Conservation (phyloP, 2,329 filamentous ascomycete species). For the Penicillium hordei region DNA sequence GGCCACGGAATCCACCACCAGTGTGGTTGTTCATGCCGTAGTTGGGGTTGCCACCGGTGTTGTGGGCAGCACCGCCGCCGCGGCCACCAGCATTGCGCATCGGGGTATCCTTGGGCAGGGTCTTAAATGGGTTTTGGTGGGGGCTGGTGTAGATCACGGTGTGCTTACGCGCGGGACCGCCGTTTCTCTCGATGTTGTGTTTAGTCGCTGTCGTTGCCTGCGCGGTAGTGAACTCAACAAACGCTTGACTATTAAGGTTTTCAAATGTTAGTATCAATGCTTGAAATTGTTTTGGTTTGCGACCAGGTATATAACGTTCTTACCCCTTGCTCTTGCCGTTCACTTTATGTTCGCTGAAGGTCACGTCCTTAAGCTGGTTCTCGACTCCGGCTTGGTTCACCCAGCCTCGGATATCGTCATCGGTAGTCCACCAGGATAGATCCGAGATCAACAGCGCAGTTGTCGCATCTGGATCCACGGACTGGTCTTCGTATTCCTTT, state of each 20-base stretch:
- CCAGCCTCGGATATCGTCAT: conserved; percentile 92
- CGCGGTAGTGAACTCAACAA: conserved; percentile 77
- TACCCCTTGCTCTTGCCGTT: conserved; percentile 99
- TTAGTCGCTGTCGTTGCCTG: conserved; percentile 86
- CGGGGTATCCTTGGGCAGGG: conserved; percentile 83
- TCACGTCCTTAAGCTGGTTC: conserved; percentile 83
- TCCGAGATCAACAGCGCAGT: conserved; percentile 83
- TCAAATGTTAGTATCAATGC: not conserved
- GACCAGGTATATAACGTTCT: conserved; percentile 26
- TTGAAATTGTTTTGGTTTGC: not conserved
- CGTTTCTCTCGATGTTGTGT: conserved; percentile 70
- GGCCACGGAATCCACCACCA: conserved; percentile 47
- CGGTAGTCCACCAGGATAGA: conserved; percentile 93
- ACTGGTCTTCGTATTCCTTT: conserved; percentile 59
- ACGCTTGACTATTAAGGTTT: conserved; percentile 60
- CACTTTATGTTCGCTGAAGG: conserved; percentile 97
- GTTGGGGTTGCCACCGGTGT: conserved; percentile 43
- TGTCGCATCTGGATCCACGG: conserved; percentile 60
- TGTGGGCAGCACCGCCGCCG: conserved; percentile 42
- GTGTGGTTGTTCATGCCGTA: conserved; percentile 13
- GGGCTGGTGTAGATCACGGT: conserved; percentile 73
- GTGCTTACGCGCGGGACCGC: conserved; percentile 62
- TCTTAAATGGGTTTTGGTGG: conserved; percentile 82
- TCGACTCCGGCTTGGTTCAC: conserved; percentile 76
- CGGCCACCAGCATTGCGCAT: conserved; percentile 65